A percentile compares a stretch with the other conserved stretches of the same genome.
These are phyloP conservation scores for Paraphoma chrysanthemicola DNA, from an alignment of 2,329 filamentous ascomycete genomes.

Conservation along the genomic window DNA sequence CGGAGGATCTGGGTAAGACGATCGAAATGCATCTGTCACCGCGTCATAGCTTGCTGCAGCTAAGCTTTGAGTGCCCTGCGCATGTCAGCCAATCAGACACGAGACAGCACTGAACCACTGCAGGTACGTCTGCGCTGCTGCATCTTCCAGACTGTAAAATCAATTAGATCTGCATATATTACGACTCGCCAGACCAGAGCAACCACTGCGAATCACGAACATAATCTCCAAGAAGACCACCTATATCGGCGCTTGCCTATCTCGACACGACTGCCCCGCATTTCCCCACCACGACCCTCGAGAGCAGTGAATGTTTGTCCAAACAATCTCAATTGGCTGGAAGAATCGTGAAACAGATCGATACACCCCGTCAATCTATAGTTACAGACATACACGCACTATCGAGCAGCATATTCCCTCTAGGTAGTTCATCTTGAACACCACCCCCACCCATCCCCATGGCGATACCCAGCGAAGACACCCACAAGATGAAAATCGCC, in stretches of 20 bases:
- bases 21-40: conserved; percentile 23
- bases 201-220: neutral
- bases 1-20: conserved; percentile 5
- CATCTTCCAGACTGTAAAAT: neutral
- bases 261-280: conserved; percentile 2
- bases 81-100: conserved; percentile 2
- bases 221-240: neutral
- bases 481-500: conserved; percentile 66
- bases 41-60: conserved; percentile 40
- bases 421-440: neutral
- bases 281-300: neutral
- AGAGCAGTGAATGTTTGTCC: neutral
- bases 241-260: neutral
- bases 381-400: too few relatives aligned
- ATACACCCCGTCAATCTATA: too few relatives aligned
- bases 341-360: neutral
- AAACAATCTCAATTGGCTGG: neutral
- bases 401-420: too few relatives aligned
- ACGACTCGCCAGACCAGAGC: neutral
- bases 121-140: conserved; percentile 5
- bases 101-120: neutral
- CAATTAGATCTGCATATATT: neutral
- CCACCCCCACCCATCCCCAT: conserved; percentile 13
- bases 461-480: neutral
- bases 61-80: conserved; percentile 17